These are phyloP conservation scores for Chlorella ohadii DNA, from an alignment of 139 green algal genomes.

Conservation along the genomic window DNA sequence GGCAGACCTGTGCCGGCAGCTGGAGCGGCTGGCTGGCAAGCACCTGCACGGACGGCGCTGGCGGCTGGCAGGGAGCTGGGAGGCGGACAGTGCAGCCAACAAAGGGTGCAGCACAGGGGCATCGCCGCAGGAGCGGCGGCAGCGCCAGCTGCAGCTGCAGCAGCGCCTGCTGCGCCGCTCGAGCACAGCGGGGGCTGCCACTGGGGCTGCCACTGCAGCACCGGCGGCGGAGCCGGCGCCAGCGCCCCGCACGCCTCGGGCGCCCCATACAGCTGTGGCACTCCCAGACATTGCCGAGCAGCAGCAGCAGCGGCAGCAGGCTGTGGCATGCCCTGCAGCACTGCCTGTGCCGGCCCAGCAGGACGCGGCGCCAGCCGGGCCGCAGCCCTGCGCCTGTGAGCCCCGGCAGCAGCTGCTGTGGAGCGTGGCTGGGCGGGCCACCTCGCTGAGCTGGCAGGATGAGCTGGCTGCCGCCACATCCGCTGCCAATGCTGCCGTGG, in stretches of 20 bases:
- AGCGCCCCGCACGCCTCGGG: too few relatives aligned
- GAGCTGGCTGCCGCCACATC: background rate
- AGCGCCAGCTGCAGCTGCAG: background rate
- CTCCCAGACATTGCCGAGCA: background rate
- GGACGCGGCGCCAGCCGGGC: background rate
- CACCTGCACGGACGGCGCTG: background rate
- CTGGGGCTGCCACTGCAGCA: background rate
- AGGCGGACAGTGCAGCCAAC: background rate
- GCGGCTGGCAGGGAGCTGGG: background rate
- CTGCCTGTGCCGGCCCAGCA: background rate
- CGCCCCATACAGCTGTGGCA: too few relatives aligned
- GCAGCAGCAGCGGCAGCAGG: background rate
- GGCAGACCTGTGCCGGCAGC: background rate
- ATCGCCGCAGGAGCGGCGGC: background rate
- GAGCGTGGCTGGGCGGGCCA: slow-evolving; percentile 24
- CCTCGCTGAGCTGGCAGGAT: slow-evolving; percentile 11
- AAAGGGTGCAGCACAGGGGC: background rate
- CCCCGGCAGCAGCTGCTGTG: slow-evolving; percentile 37
- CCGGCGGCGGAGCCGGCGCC: too few relatives aligned
- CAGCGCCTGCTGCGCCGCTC: background rate
- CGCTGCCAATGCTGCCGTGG: background rate
- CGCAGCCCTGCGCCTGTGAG: background rate
- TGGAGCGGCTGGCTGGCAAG: background rate
- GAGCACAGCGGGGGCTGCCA: background rate
- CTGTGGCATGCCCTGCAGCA: background rate